Base-by-base conservation (phyloP, 2,329 filamentous ascomycete species). In the Aspergillus glaucus region DNA sequence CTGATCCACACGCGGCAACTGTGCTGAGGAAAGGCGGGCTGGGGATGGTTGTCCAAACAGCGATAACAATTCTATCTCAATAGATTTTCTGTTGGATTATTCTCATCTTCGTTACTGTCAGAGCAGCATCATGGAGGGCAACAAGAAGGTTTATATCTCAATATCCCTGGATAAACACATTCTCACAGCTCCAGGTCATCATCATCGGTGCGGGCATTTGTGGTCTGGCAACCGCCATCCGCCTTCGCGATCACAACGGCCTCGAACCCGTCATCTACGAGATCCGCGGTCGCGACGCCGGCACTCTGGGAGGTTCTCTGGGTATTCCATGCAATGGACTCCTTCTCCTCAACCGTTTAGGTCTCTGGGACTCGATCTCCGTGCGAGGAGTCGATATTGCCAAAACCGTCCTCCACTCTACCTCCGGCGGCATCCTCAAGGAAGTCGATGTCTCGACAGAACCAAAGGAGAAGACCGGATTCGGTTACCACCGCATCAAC, bases 271-370 rank as follows among this genome's bases (percentile, higher is more conserved):
- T 50, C 8, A 48, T 67, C 40, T 62, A 65, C 48, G 65, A 69
- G 48, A 32, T 65, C 40, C 63, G 64, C 5, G 4, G 54, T 6
- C 34, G 12, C 7, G 52, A 61, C 28, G 58, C 62, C 24, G 62
- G 56, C 8, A 63, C 61, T 15, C 55, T 67, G n/a, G 64, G 64
- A 9, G 63, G 64, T 6, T 59, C 56, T 14, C 45, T 66, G 44
- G 59, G 58, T 10, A 64, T 67, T 17, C 51, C 50, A 14, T 57
- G 62, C 21, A 69, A 68, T 41, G 66, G 62, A 4, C 47, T 62
- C 12, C 56, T 59, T 21, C 49, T 67, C 8, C 51, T 65, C 14
- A 42, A 61, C 26, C 55, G 58, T 21, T 50, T 66, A 1, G 60
- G 55, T 8, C 41, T 65, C 10, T 61, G 55, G 24, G 52, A 64